phyloP scores from a whole-genome alignment of 2,329 filamentous ascomycete genomes.

The Endoconidiophora laricicola region DNA sequence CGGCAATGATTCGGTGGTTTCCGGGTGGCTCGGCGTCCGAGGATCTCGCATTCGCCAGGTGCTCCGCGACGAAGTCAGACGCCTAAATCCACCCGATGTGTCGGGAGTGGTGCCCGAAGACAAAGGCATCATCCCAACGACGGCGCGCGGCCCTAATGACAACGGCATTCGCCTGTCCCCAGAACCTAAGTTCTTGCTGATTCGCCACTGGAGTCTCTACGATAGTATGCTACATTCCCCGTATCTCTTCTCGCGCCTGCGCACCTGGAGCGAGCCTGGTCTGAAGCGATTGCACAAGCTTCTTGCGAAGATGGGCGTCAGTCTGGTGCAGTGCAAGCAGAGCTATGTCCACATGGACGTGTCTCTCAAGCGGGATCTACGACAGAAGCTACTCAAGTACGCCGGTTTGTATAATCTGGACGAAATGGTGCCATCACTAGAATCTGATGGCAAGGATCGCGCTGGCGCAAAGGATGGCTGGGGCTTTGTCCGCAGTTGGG shows the following conservation, averaged over 20 bases:
- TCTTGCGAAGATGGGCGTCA: conserved; percentile 95
- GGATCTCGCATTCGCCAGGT: conserved; percentile 73
- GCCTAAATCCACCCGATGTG: conserved; percentile 66
- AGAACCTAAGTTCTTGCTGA: conserved; percentile 80
- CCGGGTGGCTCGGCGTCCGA: conserved; percentile 67
- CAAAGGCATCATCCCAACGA: conserved; percentile 73
- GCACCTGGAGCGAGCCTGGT: conserved; percentile 86
- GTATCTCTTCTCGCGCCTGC: conserved; percentile 77
- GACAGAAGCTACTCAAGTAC: conserved; percentile 76
- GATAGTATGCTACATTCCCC: conserved; percentile 97
- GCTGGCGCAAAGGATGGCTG: conserved; percentile 73
- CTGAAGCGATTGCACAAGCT: conserved; percentile 83
- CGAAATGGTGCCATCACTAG: conserved; percentile 69
- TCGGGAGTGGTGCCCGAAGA: conserved; percentile 39
- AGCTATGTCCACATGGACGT: conserved; percentile 98
- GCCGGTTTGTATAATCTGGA: conserved; percentile 87
- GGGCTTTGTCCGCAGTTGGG: conserved; percentile 96
- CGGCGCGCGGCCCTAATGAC: conserved; percentile 75
- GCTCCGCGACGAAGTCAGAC: conserved; percentile 80
- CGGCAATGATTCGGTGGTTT: conserved; percentile 37
- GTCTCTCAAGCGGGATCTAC: conserved; percentile 75
- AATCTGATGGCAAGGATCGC: conserved; percentile 51
- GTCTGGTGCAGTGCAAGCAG: conserved; percentile 81
- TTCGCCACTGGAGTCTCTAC: conserved; percentile 93
- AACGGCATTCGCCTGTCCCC: conserved; percentile 83